Base-by-base conservation (phyloP, 1,284 basidiomycete genomes). In the Fomitopsis palustris region DNA sequence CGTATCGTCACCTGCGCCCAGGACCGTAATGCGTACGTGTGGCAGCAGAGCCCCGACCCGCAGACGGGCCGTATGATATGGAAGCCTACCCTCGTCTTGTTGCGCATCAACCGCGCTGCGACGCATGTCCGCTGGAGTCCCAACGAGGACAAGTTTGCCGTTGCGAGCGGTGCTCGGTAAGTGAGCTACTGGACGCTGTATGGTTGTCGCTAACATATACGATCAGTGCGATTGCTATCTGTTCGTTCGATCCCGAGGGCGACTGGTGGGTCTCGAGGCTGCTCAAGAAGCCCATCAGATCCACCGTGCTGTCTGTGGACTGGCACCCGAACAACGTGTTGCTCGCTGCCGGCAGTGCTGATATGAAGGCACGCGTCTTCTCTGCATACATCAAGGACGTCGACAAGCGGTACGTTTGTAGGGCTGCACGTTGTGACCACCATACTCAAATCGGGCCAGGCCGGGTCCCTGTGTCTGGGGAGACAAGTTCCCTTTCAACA, bases 251-350 rank as follows among this genome's bases (percentile, higher is more conserved):
- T 72, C 82, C 92, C 25, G 95, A 98, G 78, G 96, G 95, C 78
- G 93, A 99, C 74, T 99, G 97, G 97, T 99, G 97, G 97, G 95
- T 98, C 2, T 91, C 96, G 21, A 95, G 95, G 74, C 92, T 95
- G 68, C 81, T 99, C 75, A 99, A 99, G 87, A 98, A 98, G 75
- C 97, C 97, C 14, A 75, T 77, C 63, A 63, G 75, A 52, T 73
- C 72, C 1, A 99, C 97, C 0, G 96, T 99, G 7, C 82, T 98
- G 29, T 87, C 90, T 10, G 78, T 99, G 67, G 96, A 98, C 69
- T 99, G 96, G 96, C 96, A 99, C 73, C 95, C 96, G 41, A 99
- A 95, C 77, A 97, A 76, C 55, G 74, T 99, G 10, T 81, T 99
- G 12, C 85, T 99, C 23, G 96, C 96, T 4, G 91, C 96, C 27